Percentiles rank a stretch among this genome's conserved stretches.
phyloP scores from a whole-genome alignment of 2,329 filamentous ascomycete genomes.

The Fusarium sp. region DNA sequence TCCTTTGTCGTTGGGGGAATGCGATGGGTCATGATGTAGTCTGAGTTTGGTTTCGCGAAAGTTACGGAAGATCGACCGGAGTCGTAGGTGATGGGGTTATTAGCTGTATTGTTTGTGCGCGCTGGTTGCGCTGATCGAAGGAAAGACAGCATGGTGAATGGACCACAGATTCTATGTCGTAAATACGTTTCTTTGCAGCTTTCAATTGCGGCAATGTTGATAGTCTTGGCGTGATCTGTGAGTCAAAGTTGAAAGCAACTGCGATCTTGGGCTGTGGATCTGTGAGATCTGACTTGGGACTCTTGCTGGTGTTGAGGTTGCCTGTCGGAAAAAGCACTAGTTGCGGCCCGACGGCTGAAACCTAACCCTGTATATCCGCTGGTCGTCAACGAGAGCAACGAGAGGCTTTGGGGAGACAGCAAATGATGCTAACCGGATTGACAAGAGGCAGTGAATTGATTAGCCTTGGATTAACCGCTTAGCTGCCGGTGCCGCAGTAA shows the following conservation, averaged over 20 bases:
- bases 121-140: background rate
- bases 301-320: background rate
- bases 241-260: background rate
- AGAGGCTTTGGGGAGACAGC: background rate
- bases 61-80: slow-evolving; percentile 6
- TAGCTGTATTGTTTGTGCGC: slow-evolving; percentile 2
- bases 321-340: background rate
- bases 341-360: background rate
- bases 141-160: background rate
- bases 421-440: background rate
- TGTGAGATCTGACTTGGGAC: background rate
- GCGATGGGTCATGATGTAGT: slow-evolving; percentile 23
- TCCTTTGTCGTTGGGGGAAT: slow-evolving; percentile 4
- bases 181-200: background rate
- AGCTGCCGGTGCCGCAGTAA: fast-evolving
- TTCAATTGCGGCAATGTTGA: background rate
- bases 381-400: background rate
- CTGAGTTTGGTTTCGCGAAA: slow-evolving; percentile 1
- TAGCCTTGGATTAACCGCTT: background rate
- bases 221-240: background rate
- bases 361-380: background rate
- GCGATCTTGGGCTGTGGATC: background rate
- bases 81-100: slow-evolving; percentile 5
- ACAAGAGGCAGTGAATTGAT: no score
- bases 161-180: background rate